These are phyloP conservation scores for Adansonia grandidieri DNA, from an alignment of 441 rosid species.

Conservation along the genomic window DNA sequence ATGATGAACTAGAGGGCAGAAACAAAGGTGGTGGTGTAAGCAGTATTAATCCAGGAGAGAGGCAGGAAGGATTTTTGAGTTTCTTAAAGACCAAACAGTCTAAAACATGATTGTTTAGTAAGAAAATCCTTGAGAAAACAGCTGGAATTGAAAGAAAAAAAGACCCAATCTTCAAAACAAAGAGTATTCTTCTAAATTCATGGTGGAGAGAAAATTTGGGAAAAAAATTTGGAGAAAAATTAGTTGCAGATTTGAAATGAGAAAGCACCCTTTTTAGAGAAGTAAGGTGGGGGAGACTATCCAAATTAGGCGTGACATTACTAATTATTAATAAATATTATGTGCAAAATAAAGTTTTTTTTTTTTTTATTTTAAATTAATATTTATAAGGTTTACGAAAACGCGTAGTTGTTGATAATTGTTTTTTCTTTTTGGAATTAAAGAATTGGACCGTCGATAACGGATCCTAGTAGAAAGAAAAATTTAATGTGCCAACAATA, in stretches of 20 bases:
- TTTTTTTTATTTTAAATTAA: neutral
- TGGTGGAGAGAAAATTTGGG: slow-evolving; percentile 20
- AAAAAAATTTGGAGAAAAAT: slow-evolving; percentile 6
- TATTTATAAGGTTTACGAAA: neutral
- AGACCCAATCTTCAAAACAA: neutral
- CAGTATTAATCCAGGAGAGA: slow-evolving; percentile 22
- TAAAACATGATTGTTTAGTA: slow-evolving; percentile 28
- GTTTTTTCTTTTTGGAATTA: neutral
- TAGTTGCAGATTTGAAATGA: neutral
- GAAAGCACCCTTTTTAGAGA: slow-evolving; percentile 24
- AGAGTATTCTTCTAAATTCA: neutral
- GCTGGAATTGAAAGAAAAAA: slow-evolving; percentile 26
- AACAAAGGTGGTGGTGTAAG: slow-evolving; percentile 16
- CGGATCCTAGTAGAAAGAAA: slow-evolving; percentile 34
- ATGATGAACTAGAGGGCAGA: neutral
- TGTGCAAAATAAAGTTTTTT: neutral
- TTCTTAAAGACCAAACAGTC: slow-evolving; percentile 35
- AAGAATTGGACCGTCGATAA: slow-evolving; percentile 38
- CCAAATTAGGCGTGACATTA: slow-evolving; percentile 1
- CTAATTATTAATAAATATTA: neutral
- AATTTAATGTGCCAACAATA: too few species aligned
- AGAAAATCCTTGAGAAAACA: slow-evolving; percentile 31
- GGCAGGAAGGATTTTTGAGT: slow-evolving; percentile 25
- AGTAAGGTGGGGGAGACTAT: neutral
- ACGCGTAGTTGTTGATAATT: slow-evolving; percentile 31